Percentiles rank a stretch among this genome's conserved stretches.
Conservation (phyloP, 495 filamentous ascomycete genomes). For the Lophiostoma macrostomum region DNA sequence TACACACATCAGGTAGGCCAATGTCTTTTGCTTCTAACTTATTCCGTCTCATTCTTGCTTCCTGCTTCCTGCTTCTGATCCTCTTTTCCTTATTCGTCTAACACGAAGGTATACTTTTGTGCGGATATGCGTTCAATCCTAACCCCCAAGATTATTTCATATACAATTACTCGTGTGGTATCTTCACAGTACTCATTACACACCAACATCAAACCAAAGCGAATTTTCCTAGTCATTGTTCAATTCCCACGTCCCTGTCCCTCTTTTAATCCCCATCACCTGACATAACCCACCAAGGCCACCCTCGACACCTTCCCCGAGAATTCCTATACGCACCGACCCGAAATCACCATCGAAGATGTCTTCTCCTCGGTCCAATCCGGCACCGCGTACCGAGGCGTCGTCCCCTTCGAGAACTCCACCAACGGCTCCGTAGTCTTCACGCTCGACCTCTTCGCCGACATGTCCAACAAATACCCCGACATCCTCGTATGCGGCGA, state of each 20-base stretch:
- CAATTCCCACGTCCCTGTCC: too few species aligned
- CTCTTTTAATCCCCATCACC: too few species aligned
- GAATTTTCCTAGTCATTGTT: too few species aligned
- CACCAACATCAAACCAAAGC: too few species aligned
- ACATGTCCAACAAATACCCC: constrained; percentile 56
- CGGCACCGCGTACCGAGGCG: constrained; percentile 60
- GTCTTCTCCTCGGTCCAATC: constrained; percentile 77
- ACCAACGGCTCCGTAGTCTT: constrained; percentile 87
- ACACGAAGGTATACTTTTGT: too few species aligned
- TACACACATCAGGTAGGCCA: constrained; percentile 85
- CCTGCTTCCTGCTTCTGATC: not conserved
- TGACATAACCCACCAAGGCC: constrained; percentile 34
- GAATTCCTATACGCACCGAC: constrained; percentile 18
- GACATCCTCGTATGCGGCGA: constrained; percentile 74
- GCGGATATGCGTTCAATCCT: too few species aligned
- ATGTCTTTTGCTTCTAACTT: not conserved
- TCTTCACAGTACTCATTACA: too few species aligned
- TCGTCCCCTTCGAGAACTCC: constrained; percentile 94
- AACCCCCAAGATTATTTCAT: too few species aligned
- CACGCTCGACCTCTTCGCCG: constrained; percentile 84
- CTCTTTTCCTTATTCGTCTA: too few species aligned
- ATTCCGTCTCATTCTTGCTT: not conserved
- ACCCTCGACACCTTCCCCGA: constrained; percentile 33
- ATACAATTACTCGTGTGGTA: too few species aligned
- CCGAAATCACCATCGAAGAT: constrained; percentile 52